phyloP scores from a whole-genome alignment of 2,329 filamentous ascomycete genomes.

The Beauveria pseudobassiana region DNA sequence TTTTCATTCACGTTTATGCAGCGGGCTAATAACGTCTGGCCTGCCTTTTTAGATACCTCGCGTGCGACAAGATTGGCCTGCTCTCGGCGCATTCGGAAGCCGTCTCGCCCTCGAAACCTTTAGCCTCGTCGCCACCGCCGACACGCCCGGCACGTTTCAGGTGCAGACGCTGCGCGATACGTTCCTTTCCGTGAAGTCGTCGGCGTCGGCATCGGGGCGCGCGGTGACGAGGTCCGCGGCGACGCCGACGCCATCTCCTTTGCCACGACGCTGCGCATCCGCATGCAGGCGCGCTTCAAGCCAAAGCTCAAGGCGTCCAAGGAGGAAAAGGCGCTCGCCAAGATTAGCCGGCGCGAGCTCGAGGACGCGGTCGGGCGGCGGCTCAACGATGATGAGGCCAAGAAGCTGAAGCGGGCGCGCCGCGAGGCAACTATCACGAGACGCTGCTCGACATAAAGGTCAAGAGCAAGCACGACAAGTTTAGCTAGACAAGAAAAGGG shows the following conservation, averaged over 20 bases:
- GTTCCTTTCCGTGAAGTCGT: constrained; percentile 57
- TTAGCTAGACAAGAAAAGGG: constrained; percentile 21
- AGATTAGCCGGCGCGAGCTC: constrained; percentile 78
- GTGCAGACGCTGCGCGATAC: constrained; percentile 66
- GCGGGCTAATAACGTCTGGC: not conserved
- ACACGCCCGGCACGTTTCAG: constrained; percentile 64
- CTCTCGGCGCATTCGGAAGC: constrained; percentile 73
- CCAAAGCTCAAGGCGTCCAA: constrained; percentile 70
- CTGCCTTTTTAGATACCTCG: constrained; percentile 57
- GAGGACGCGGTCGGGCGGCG: constrained; percentile 71
- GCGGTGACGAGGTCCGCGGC: constrained; percentile 62
- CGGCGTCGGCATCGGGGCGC: constrained; percentile 34
- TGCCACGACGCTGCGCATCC: constrained; percentile 67
- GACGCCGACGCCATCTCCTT: constrained; percentile 63
- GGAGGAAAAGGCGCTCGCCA: constrained; percentile 75
- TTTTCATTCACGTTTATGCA: no score
- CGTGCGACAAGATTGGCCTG: constrained; percentile 76
- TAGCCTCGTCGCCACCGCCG: constrained; percentile 53
- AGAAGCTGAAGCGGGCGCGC: constrained; percentile 71
- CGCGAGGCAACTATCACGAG: constrained; percentile 84
- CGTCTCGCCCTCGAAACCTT: constrained; percentile 81
- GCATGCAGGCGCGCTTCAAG: constrained; percentile 95
- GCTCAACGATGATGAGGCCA: constrained; percentile 80
- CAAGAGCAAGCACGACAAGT: constrained; percentile 92
- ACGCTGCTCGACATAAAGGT: constrained; percentile 77